Evolutionary conservation across 768 basidiomycete genomes (phyloP).

Genomic region (Mrakia blollopis): DNA sequence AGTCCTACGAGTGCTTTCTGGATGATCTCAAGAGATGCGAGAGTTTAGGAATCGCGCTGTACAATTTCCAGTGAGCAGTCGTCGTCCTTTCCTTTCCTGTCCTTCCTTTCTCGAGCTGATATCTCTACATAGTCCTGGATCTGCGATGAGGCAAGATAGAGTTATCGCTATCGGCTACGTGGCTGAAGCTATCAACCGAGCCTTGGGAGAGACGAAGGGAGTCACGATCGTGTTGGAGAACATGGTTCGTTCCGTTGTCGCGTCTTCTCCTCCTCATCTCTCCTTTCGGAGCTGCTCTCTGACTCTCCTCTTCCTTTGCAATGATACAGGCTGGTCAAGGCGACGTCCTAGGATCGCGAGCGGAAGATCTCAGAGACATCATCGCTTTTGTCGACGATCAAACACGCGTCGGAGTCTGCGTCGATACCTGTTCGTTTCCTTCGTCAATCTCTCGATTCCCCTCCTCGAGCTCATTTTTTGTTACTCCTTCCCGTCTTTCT

Average conservation of each 20-base stretch:
- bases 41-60: conserved; percentile 63
- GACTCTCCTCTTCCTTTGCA: background rate
- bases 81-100: conserved; percentile 40
- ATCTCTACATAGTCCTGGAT: conserved; percentile 3
- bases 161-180: conserved; percentile 51
- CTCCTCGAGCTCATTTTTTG: background rate
- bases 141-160: conserved; percentile 24
- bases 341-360: conserved; percentile 69
- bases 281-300: background rate
- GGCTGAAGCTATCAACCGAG: conserved; percentile 68
- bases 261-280: background rate
- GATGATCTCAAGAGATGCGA: conserved; percentile 78
- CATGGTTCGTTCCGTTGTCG: conserved; percentile 56
- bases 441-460: background rate
- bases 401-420: conserved; percentile 68
- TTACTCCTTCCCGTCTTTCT: background rate
- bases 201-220: conserved; percentile 57
- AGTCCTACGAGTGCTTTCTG: conserved; percentile 68
- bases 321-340: conserved; percentile 71
- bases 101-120: background rate
- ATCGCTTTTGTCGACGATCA: conserved; percentile 69
- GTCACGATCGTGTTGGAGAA: conserved; percentile 72
- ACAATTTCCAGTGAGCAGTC: conserved; percentile 71
- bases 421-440: conserved; percentile 67
- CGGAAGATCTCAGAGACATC: conserved; percentile 62